Conservation (phyloP, 441 rosid genomes). For the Flueggea neowawraea region DNA sequence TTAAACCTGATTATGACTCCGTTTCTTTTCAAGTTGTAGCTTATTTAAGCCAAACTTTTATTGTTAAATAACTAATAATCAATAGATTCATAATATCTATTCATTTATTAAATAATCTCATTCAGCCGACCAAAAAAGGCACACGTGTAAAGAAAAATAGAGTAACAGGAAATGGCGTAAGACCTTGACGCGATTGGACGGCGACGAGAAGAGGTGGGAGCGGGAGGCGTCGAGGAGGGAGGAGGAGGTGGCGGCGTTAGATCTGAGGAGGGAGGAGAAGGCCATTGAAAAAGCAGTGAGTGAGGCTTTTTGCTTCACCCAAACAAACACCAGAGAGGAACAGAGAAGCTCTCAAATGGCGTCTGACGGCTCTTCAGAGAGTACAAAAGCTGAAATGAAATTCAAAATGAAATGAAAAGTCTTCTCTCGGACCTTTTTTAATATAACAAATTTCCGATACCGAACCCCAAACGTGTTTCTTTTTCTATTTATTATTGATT, state of each 20-base stretch:
- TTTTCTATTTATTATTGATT: too few relatives aligned
- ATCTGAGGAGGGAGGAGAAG: conserved; percentile 60
- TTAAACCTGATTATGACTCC: too few relatives aligned
- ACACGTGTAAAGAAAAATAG: background rate
- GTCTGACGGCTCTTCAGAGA: conserved; percentile 27
- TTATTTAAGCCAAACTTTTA: too few relatives aligned
- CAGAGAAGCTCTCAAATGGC: conserved; percentile 3
- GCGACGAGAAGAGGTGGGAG: conserved; percentile 22
- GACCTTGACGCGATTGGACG: conserved; percentile 54
- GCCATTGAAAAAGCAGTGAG: conserved; percentile 36
- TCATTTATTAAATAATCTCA: background rate
- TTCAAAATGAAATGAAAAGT: background rate
- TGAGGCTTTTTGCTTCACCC: background rate
- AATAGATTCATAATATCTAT: too few relatives aligned
- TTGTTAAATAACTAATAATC: too few relatives aligned
- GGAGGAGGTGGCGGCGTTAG: conserved; percentile 43
- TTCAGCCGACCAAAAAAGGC: background rate
- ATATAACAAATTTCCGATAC: background rate
- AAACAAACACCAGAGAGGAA: conserved; percentile 2
- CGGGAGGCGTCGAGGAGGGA: conserved; percentile 18
- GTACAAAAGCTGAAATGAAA: conserved; percentile 22
- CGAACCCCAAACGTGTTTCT: too few relatives aligned
- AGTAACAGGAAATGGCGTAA: background rate
- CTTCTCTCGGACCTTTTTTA: conserved; percentile 1
- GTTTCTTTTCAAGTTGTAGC: too few relatives aligned